Conservation (phyloP, 306 rosid genomes). For the Rosa persica region DNA sequence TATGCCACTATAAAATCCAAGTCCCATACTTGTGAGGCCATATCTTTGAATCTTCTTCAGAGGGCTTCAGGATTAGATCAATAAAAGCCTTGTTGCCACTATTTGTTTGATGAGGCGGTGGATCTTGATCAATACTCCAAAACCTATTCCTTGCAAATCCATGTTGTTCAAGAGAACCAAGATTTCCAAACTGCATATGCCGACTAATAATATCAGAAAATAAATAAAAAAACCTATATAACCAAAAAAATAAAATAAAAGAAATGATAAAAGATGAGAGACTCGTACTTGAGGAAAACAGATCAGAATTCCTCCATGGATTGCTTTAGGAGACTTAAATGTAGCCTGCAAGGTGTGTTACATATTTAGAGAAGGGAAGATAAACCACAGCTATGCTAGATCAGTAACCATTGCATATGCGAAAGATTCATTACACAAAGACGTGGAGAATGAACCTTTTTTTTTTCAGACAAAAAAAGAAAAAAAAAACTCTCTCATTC, state of each 20-base stretch:
- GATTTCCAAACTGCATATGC: conserved; percentile 53
- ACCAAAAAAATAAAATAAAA: conserved; percentile 4
- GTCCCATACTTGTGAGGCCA: conserved; percentile 67
- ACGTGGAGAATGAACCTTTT: neutral
- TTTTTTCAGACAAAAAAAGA: neutral
- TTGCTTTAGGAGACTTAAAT: conserved; percentile 66
- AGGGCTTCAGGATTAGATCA: conserved; percentile 63
- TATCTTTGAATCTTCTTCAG: conserved; percentile 58
- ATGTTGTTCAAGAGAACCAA: conserved; percentile 62
- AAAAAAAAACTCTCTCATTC: neutral
- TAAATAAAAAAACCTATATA: neutral
- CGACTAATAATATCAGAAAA: neutral
- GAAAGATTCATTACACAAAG: neutral
- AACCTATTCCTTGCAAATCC: conserved; percentile 78
- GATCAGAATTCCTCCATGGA: conserved; percentile 80
- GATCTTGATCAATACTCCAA: conserved; percentile 71
- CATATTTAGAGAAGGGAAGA: neutral
- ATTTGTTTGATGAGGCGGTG: conserved; percentile 58
- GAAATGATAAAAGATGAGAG: conserved; percentile 14
- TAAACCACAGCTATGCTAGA: neutral
- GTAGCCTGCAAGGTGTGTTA: conserved; percentile 48
- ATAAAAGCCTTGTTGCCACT: conserved; percentile 45
- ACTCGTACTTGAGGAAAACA: conserved; percentile 77
- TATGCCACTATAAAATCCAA: neutral
- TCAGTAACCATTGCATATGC: neutral